Evolutionary conservation across 306 rosid species (phyloP), one percentile per base, ranked within the genome.

Genomic region (Senna tora): DNA sequence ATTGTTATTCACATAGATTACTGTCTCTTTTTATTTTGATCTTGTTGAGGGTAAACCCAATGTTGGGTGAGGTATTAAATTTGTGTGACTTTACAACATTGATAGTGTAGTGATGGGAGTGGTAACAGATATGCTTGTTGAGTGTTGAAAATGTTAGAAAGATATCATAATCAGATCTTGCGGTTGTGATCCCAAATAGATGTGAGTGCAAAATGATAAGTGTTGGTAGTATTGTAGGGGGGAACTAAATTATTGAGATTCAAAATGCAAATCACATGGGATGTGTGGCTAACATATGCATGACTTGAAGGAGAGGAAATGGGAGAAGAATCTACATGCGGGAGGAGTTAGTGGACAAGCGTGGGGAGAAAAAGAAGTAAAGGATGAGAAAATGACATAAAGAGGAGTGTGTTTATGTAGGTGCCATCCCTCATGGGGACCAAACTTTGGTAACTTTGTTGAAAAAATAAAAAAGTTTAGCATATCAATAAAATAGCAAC

Each of bases 201-300:
- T 69, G 58, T 54, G 54, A 68, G 15, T 39, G 39, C 67, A 72
- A 46, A 46, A 72, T 73, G 84, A 63, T 17, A 36, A 73, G 54
- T 63, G 42, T 36, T 62, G 72, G 42, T 36, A 57, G 72, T 67
- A 57, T 83, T 52, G 51, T 63, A 75, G 82, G 80, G 3, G 30
- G 30, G 78, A 65, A 82, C 76, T 32, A 32, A 56, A 88, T 81
- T 77, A 81, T 83, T 83, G 77, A 53, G 67, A 74, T 70, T 25
- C 6, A 65, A 30, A 17, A 60, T 71, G 65, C 14, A 60, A 32
- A 25, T 45, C 59, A 74, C 47, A 58, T 67, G 1, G 79, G 69
- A 69, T 66, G 65, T 17, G 62, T 77, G 68, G 59, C 87, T 36
- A 82, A 83, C 75, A 78, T n/a, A n/a, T 64, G 75, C 79, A 73